phyloP scores from a whole-genome alignment of 495 filamentous ascomycete species.

The Gamarada debralockiae region DNA sequence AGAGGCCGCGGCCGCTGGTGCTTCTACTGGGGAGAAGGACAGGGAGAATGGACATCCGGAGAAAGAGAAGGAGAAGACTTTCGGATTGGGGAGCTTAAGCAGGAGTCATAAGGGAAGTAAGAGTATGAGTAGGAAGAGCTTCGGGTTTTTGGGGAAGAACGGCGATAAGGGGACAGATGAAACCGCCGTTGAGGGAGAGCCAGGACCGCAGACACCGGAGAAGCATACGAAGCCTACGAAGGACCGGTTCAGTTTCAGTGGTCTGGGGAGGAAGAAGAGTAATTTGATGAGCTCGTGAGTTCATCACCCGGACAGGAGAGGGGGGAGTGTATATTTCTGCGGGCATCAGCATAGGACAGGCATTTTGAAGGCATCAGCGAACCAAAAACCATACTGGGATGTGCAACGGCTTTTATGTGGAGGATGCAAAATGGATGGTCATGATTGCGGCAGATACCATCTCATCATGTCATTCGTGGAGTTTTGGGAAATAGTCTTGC shows the following conservation, averaged over 20 bases:
- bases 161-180: conserved; percentile 28
- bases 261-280: conserved; percentile 57
- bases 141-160: conserved; percentile 31
- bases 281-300: conserved; percentile 35
- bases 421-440: no score
- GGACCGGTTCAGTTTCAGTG: conserved; percentile 52
- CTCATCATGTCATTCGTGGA: no score
- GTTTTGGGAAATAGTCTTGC: no score
- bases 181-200: conserved; percentile 21
- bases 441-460: no score
- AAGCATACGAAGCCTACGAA: conserved; percentile 29
- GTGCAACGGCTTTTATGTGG: no score
- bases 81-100: conserved; percentile 6
- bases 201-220: conserved; percentile 23
- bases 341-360: no score
- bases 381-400: no score
- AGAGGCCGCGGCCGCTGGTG: conserved; percentile 19
- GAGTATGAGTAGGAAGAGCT: conserved; percentile 50
- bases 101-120: conserved; percentile 44
- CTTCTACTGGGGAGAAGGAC: not conserved
- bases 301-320: not conserved
- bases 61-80: conserved; percentile 2
- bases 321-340: not conserved
- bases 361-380: no score
- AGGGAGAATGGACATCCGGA: conserved; percentile 17